Base-by-base conservation (phyloP, 306 rosid species). In the Trifolium dubium region DNA sequence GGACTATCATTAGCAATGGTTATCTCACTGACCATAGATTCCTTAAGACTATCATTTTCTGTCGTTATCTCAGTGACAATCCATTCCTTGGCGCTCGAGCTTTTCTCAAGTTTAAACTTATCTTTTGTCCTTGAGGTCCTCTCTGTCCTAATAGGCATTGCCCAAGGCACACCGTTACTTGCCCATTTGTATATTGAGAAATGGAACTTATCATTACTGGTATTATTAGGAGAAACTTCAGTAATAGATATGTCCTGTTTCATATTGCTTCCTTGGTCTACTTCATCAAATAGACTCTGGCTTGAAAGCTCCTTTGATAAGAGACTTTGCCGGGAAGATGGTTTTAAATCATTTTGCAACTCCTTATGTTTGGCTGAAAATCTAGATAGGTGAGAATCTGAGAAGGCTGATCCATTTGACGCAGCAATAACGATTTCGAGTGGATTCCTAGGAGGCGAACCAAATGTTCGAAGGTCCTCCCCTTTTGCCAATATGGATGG, bases 141-240 rank as follows among this genome's bases (percentile, higher is more conserved):
- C 32, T 81, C 88, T 54, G 91, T 73, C 79, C 89, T 84, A 40
- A 81, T 75, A 71, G 96, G 93, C 87, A 82, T 82, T 49, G 46
- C 76, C 71, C 87, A 69, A 50, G 96, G 92, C 64, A 86, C 85
- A 69, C 89, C 97, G 84, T 92, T 90, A 87, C 92, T 82, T 54
- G 92, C 98, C 99, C 99, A 95, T 82, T 84, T 95, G 75, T 95
- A 92, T 72, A 95, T 95, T 13, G 99, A 95, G 75, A 95, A 95
- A 86, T 95, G 99, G 73, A 95, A 95, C 12, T 77, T 84, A 35
- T 84, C 78, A 55, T 79, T 72, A 34, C 29, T 51, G 53, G 56
- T 40, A 74, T 54, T 41, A 17, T 77, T 46, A 6, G 80, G 74
- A 3, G 83, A 75, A 76, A 76, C 86, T 61, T 84, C 84, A 10